Percentiles rank a stretch among this genome's conserved stretches.
phyloP scores from a whole-genome alignment of 225 moss, liverwort and hornwort genomes.

The Climacium dendroides region DNA sequence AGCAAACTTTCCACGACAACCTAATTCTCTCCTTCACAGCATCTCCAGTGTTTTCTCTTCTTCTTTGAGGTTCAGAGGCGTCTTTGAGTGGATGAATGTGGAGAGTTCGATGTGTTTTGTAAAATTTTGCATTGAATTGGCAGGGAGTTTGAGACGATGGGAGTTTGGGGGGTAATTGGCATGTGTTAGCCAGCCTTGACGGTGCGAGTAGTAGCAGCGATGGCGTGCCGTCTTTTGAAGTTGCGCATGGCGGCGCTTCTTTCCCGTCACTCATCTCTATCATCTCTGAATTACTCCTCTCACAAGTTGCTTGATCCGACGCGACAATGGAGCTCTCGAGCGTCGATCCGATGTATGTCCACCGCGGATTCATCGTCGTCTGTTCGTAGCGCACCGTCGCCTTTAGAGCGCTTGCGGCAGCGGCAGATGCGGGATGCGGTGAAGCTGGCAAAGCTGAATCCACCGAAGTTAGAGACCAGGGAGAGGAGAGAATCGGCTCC shows the following conservation, averaged over 20 bases:
- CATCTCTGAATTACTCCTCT: not conserved
- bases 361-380: not conserved
- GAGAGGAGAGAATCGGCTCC: not conserved
- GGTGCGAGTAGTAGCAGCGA: not conserved
- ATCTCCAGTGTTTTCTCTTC: not conserved
- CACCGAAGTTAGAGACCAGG: not conserved
- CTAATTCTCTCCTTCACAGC: not conserved
- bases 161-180: not conserved
- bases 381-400: not conserved
- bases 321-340: conserved; percentile 10
- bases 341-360: conserved; percentile 15
- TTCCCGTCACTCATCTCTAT: conserved; percentile 7
- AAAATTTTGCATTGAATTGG: not conserved
- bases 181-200: not conserved
- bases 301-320: not conserved
- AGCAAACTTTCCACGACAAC: not conserved
- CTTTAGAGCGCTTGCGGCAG: conserved; percentile 39
- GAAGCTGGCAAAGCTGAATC: conserved; percentile 18
- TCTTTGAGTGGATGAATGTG: not conserved
- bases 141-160: not conserved
- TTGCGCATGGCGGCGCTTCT: conserved; percentile 24
- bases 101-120: not conserved
- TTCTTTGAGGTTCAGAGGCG: not conserved
- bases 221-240: conserved; percentile 38
- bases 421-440: conserved; percentile 48